Evolutionary conservation across 208 protist genomes (phyloP), one percentile per base, ranked within the genome.

Genomic region (Blechomonas ayalai): DNA sequence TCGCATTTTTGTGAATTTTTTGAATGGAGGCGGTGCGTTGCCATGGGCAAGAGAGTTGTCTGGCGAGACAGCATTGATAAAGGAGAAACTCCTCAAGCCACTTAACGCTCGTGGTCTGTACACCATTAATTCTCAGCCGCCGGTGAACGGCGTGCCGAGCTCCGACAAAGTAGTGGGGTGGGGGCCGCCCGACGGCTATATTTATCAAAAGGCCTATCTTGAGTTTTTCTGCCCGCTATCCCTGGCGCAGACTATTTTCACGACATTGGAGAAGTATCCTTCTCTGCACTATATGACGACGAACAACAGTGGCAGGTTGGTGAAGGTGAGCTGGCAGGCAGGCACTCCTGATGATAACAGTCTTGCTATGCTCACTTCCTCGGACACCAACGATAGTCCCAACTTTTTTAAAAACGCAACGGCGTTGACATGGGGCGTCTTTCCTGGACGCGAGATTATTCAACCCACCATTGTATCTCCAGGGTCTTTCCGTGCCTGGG

Each of bases 91-190:
- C 6, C 35, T 85, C 20, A 59, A 74, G 36, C 63, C 60, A 4
- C 45, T 97, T 2, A 97, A 97, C 49, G 51, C 60, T 15, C 43
- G 71, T 31, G 94, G 91, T 10, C 74, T 97, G 32, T 83, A 95
- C 31, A 97, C 92, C 13, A 97, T 97, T 35, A 96, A 96, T 67
- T 78, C 56, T 12, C 96, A 98, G 74, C 89, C 90, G 7, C 49
- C 42, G 5, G 70, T 96, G 22, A 96, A 97, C 54, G 86, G 80
- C 8, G 73, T 49, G 8, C 51, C 65, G 27, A 97, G 92, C 15
- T 56, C 51, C 16, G 60, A 95, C 67, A 59, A 52, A 29, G 42
- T 70, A 1, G 51, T 91, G 13, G 79, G 73, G n/a, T 89, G 75
- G 69, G 82, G 75, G 2, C 64, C 67, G 12, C 27, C 19, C n/a